Conservation (phyloP, 2,329 filamentous ascomycete genomes). For the Fusarium sp. region DNA sequence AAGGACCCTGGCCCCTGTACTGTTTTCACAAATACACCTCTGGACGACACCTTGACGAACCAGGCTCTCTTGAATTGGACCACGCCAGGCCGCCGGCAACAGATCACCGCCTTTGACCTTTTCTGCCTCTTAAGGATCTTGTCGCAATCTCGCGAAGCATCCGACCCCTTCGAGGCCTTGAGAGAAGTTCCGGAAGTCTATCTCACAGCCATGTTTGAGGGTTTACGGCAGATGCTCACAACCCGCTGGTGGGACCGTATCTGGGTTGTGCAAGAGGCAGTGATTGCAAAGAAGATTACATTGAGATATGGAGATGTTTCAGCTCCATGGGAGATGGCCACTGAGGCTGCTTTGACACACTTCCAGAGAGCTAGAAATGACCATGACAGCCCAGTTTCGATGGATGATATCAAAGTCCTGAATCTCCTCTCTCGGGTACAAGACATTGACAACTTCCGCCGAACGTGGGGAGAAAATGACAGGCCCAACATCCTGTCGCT, state of each 20-base stretch:
- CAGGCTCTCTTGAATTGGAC: background rate
- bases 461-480: background rate
- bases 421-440: background rate
- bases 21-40: background rate
- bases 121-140: background rate
- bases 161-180: background rate
- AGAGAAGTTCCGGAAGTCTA: background rate
- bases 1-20: background rate
- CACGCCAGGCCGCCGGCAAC: too few relatives aligned
- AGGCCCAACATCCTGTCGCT: background rate
- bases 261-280: conserved; percentile 1
- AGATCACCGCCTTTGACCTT: background rate
- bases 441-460: background rate
- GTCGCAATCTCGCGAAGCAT: background rate
- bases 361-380: too few relatives aligned
- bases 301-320: background rate
- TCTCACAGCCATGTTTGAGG: background rate
- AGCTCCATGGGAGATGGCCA: background rate
- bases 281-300: background rate
- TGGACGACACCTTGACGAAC: background rate
- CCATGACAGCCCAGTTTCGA: background rate
- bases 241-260: background rate
- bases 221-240: background rate
- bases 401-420: background rate
- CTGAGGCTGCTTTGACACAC: background rate